Base-by-base conservation (phyloP, 2,329 filamentous ascomycete genomes). In the Xylaria sp. region DNA sequence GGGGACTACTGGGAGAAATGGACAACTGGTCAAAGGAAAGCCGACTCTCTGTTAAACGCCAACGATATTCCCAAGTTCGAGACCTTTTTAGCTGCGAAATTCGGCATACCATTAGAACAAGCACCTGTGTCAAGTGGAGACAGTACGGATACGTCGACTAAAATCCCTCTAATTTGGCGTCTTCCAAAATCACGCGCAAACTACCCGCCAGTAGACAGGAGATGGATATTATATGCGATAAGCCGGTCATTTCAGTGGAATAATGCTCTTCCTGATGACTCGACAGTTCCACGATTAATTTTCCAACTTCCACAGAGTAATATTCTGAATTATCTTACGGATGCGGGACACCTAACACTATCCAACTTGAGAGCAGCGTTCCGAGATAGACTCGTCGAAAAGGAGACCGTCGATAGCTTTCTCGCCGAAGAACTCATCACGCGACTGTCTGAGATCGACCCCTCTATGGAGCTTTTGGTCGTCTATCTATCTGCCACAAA, bases 401-500 rank as follows among this genome's bases (percentile, higher is more conserved):
- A 80, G 15, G 83, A 86, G 48, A 77, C 81, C 13, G 75, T 79
- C 0, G 83, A 86, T 48, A 77, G 81, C n/a, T 81, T 85, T 30
- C 79, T 86, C 15, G 84, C 89, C 12, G 86, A 87, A 39, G 87
- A 91, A 65, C 82, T 94, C 4, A 85, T 92, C 25, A 80, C 83
- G 52, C 83, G 89, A 52, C 80, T 94, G 43, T 84, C 86, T 0
- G 84, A 89, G 57, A 83, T 90, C n/a, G 91, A 94, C 73, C 86
- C 89, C 2, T 88, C 89, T 39, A 85, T 93, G 77, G 87, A 89
- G 59, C 81, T 93, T 2, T 83, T 94, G 45, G 84, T 90, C 50
- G 86, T 85, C 63, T 88, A 93, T 66, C 81, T 94, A 7, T 86
- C 87, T 45, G 85, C 86, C 6, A 91, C 90, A 8, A 87, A 88